Evolutionary conservation across 495 filamentous ascomycete genomes (phyloP).

Genomic region (Corynascus novoguineensis): DNA sequence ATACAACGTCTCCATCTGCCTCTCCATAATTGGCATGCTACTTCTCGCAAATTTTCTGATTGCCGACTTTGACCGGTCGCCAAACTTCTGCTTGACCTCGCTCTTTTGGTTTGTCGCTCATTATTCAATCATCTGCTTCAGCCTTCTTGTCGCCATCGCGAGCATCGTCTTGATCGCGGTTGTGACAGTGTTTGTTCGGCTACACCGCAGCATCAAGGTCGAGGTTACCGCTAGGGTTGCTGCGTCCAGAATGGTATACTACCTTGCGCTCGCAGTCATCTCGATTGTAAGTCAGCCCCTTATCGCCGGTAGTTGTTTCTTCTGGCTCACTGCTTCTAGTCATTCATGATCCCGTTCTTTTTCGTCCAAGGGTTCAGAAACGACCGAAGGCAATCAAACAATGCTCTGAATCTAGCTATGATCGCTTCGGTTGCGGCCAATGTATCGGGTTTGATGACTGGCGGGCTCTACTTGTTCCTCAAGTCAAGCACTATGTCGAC

Average conservation of each 20-base stretch:
- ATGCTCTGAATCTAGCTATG: constrained; percentile 38
- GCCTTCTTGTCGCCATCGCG: constrained; percentile 31
- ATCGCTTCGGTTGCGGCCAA: constrained; percentile 45
- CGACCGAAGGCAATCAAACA: constrained; percentile 17
- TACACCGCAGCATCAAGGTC: constrained; percentile 37
- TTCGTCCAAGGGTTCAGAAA: constrained; percentile 32
- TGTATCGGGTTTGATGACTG: constrained; percentile 44
- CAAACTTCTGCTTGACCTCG: constrained; percentile 41
- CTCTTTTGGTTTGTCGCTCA: constrained; percentile 48
- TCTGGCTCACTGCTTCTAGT: constrained; percentile 23
- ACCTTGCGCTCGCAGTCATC: constrained; percentile 36
- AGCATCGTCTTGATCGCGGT: constrained; percentile 29
- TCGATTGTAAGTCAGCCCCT: constrained; percentile 34
- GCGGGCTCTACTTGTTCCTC: constrained; percentile 45
- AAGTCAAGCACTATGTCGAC: constrained; percentile 40
- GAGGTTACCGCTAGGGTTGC: constrained; percentile 37
- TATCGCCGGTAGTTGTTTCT: neutral
- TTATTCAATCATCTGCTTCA: constrained; percentile 39
- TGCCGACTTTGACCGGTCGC: constrained; percentile 37
- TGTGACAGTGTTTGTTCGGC: constrained; percentile 34
- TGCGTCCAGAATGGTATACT: constrained; percentile 47
- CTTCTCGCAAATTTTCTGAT: constrained; percentile 39
- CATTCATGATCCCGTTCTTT: constrained; percentile 44
- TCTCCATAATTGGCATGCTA: constrained; percentile 35
- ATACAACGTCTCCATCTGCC: constrained; percentile 40